Evolutionary conservation across 2,329 filamentous ascomycete species (phyloP).

Genomic region (Botrytis fragariae): DNA sequence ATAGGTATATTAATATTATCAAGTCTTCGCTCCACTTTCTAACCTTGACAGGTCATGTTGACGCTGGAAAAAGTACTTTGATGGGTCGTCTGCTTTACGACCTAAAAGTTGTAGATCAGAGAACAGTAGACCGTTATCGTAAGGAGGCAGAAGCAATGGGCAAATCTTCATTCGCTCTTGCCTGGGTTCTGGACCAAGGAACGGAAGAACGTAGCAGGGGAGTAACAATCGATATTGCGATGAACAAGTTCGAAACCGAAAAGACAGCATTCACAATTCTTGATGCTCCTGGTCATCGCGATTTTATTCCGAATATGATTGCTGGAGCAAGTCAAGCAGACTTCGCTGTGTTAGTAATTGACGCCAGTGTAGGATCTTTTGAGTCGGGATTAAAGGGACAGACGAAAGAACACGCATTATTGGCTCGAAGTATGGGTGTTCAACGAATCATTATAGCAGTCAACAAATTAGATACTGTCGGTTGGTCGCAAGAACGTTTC

Average conservation of each 20-base stretch:
- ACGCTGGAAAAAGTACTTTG: conserved; percentile 94
- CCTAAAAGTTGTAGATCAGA: conserved; percentile 80
- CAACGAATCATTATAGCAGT: conserved; percentile 84
- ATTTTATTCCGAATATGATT: conserved; percentile 99
- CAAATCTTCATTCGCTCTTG: conserved; percentile 92
- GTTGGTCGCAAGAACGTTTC: conserved; percentile 81
- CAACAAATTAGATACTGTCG: conserved; percentile 89
- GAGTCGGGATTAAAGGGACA: conserved; percentile 92
- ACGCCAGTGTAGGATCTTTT: conserved; percentile 85
- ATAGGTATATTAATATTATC: conserved; percentile 62
- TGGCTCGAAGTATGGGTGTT: conserved; percentile 88
- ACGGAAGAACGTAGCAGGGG: conserved; percentile 85
- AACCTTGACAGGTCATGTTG: conserved; percentile 72
- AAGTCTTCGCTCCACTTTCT: conserved; percentile 26
- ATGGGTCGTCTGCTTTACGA: conserved; percentile 95
- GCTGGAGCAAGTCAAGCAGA: conserved; percentile 94
- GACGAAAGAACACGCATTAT: conserved; percentile 87
- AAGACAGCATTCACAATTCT: conserved; percentile 88
- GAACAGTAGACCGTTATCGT: conserved; percentile 82
- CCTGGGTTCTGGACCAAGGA: conserved; percentile 94
- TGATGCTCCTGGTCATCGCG: conserved; percentile 89
- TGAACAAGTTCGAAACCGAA: conserved; percentile 88
- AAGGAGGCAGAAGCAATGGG: conserved; percentile 88
- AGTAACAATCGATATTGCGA: conserved; percentile 95
- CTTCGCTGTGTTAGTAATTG: conserved; percentile 91